Percentiles rank a stretch among this genome's conserved stretches.
Conservation (phyloP, 1,139 yeast species). For the Zygotorulaspora mrakii region DNA sequence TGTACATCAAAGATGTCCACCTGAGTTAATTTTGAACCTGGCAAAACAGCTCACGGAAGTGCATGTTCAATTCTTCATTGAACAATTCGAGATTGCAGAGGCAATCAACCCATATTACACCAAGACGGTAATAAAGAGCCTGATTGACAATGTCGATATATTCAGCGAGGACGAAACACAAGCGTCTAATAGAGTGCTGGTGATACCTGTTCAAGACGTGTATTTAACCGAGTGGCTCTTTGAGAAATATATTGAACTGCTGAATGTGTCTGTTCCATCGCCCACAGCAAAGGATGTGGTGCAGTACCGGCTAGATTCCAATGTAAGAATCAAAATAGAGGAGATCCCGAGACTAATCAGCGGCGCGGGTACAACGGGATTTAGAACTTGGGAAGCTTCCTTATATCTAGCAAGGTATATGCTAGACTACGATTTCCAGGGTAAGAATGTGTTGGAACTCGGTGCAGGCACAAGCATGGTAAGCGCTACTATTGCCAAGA, state of each 20-base stretch:
- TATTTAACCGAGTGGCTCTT: conserved; percentile 48
- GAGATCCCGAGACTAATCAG: conserved; percentile 66
- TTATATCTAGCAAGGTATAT: conserved; percentile 57
- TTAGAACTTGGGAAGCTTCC: conserved; percentile 94
- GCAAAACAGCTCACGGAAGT: conserved; percentile 3
- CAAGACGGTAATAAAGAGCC: conserved; percentile 43
- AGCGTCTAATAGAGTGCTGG: conserved; percentile 1
- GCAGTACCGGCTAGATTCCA: conserved; percentile 41
- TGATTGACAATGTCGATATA: conserved; percentile 37
- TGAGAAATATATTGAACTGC: conserved; percentile 46
- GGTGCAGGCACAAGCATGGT: conserved; percentile 94
- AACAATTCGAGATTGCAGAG: conserved; percentile 15
- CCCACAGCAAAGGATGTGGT: conserved; percentile 50
- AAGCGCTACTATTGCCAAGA: conserved; percentile 50
- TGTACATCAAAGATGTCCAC: conserved; percentile 21
- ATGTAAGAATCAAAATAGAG: conserved; percentile 42
- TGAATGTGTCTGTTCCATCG: conserved; percentile 41
- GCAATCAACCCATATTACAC: conserved; percentile 49
- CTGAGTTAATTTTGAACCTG: conserved; percentile 10
- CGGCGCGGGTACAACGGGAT: conserved; percentile 79
- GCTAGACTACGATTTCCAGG: conserved; percentile 20
- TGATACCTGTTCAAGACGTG: conserved; percentile 23
- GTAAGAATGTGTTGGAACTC: conserved; percentile 51
- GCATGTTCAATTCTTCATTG: conserved; percentile 11
- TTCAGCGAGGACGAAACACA: conserved; percentile 14